Base-by-base conservation (phyloP, 2,329 filamentous ascomycete species). In the Aspergillus sp. region DNA sequence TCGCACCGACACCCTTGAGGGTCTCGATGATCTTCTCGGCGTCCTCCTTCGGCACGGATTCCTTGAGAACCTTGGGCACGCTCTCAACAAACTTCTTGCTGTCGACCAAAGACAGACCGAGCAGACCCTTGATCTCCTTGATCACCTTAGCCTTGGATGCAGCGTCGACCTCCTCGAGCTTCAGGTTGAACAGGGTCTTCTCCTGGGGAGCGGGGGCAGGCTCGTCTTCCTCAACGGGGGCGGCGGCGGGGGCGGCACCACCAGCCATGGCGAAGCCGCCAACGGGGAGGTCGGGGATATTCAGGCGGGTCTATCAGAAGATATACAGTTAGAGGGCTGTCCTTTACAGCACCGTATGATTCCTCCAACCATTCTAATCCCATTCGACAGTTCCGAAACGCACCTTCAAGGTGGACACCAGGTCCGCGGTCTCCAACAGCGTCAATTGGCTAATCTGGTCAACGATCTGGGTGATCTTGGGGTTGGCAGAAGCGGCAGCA, bases 41-140 rank as follows among this genome's bases (percentile, higher is more conserved):
- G 71, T 99, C 94, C 66, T 99, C 93, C 82, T 98, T 99, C 55
- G 91, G 87, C 59, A 98, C 90, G 45, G 87, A 90, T 76, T 99
- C 93, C 84, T 97, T 97, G 88, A 99, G 88, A 72, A 88, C 77
- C 85, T 99, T 99, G 56, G 93, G 93, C 60, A 88, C 90, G 67
- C 88, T 89, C 80, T 99, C 93, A 58, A 98, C 93, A 65, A 99
- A 99, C 79, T 99, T 99, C 86, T 99, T 99, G 76, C 88, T 95
- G 74, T 99, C 93, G 60, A 99, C 94, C 76, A 99, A 80, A 69
- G 88, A 94, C 67, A 98, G 75, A 39, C 93, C 93, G 52, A 99
- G 78, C 82, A 98, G 80, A 65, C 83, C 84, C 84, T 99, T 99
- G 77, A 99, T 81, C 78, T 99, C 93, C 82, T 99, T 99, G 81